Percentiles rank a stretch among this genome's conserved stretches.
These are phyloP conservation scores for Groenewaldozyma salmanticensis DNA, from an alignment of 805 yeast genomes.

Conservation along the genomic window DNA sequence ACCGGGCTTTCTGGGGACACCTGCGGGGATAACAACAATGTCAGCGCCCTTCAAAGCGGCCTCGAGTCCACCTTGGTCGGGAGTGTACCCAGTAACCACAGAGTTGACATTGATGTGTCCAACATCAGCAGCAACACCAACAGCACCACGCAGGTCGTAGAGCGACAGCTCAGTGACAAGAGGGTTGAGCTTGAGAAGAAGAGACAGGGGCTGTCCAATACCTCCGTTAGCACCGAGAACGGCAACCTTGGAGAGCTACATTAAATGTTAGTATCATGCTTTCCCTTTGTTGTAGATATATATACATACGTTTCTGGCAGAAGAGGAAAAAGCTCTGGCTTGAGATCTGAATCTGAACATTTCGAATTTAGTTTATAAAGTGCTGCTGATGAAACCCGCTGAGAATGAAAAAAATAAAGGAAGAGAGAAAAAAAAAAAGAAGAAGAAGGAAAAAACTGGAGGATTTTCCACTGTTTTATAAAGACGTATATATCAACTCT, in stretches of 20 bases:
- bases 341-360: conserved; percentile 1
- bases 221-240: conserved; percentile 96
- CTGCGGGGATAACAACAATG: conserved; percentile 89
- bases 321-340: conserved; percentile 14
- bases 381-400: neutral
- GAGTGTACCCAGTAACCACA: conserved; percentile 76
- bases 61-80: conserved; percentile 58
- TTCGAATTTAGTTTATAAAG: neutral
- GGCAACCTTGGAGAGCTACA: conserved; percentile 49
- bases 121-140: conserved; percentile 95
- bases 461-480: too few species aligned
- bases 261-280: conserved; percentile 1
- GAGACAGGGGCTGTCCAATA: conserved; percentile 84
- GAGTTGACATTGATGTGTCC: conserved; percentile 93
- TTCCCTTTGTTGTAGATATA: neutral
- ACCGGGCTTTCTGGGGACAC: conserved; percentile 98
- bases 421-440: neutral
- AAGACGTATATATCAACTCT: too few species aligned
- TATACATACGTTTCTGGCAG: conserved; percentile 12
- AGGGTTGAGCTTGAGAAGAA: conserved; percentile 77
- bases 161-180: conserved; percentile 78
- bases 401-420: neutral
- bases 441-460: neutral
- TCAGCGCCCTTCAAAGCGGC: conserved; percentile 62
- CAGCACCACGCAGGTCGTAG: conserved; percentile 85